Evolutionary conservation across 495 filamentous ascomycete genomes (phyloP).

Genomic region (Neurospora tetraspora): DNA sequence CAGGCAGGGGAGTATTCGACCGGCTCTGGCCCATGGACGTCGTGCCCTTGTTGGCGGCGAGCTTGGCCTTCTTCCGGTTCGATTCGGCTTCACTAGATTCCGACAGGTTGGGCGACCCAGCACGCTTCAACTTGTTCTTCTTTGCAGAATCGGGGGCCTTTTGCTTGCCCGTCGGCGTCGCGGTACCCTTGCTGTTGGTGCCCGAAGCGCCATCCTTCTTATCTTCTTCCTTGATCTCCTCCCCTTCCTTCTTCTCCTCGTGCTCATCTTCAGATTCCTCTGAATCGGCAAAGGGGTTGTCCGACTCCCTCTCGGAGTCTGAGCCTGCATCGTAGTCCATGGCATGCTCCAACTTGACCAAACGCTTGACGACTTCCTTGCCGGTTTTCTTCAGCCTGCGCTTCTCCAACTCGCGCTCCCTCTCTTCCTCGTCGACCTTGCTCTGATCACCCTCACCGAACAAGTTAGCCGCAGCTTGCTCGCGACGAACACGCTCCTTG

Average conservation of each 20-base stretch:
- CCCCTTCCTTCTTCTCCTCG: conserved; percentile 32
- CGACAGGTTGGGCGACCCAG: conserved; percentile 78
- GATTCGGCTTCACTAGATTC: conserved; percentile 86
- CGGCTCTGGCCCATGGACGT: conserved; percentile 35
- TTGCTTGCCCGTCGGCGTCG: conserved; percentile 60
- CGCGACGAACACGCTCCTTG: conserved; percentile 72
- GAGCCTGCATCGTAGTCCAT: conserved; percentile 72
- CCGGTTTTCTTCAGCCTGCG: conserved; percentile 57
- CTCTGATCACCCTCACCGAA: conserved; percentile 78
- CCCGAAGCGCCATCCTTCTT: conserved; percentile 59
- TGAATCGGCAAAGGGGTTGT: conserved; percentile 53
- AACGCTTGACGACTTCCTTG: conserved; percentile 65
- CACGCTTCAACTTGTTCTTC: conserved; percentile 68
- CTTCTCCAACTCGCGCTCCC: conserved; percentile 56
- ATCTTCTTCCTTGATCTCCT: conserved; percentile 33
- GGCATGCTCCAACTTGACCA: conserved; percentile 78
- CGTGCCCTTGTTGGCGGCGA: conserved; percentile 42
- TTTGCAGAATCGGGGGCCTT: conserved; percentile 42
- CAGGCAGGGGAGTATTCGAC: conserved; percentile 45
- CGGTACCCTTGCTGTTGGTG: conserved; percentile 59
- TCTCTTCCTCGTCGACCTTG: conserved; percentile 74
- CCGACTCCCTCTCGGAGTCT: conserved; percentile 43
- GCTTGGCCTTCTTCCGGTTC: conserved; percentile 75
- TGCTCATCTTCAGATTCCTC: conserved; percentile 27
- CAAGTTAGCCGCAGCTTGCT: conserved; percentile 77